Conservation (phyloP, 1,284 basidiomycete species). For the Malassezia vespertilionis region DNA sequence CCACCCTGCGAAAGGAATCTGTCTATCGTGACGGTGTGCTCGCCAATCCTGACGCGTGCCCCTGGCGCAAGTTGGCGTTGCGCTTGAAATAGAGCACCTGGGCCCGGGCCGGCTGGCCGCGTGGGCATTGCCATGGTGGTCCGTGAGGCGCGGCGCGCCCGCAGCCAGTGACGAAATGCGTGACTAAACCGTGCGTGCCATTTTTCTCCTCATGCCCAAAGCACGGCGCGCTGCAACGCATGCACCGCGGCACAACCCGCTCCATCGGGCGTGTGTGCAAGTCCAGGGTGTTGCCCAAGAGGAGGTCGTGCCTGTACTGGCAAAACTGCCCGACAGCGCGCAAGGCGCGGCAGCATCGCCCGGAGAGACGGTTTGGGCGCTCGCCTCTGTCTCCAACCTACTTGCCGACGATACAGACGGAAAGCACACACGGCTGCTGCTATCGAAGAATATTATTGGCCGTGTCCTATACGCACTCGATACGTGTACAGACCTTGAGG, state of each 20-base stretch:
- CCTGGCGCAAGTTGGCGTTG: constrained; percentile 52
- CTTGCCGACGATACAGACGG: constrained; percentile 28
- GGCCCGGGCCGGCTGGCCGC: not conserved
- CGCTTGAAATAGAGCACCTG: constrained; percentile 9
- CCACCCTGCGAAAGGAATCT: constrained; percentile 92
- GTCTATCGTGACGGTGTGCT: constrained; percentile 72
- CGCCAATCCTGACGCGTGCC: constrained; percentile 79
- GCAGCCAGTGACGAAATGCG: too few species aligned
- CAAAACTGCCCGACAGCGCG: constrained; percentile 26
- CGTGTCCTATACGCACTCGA: constrained; percentile 32
- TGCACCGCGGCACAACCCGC: constrained; percentile 11
- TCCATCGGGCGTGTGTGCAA: not conserved
- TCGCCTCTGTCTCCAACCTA: constrained; percentile 34
- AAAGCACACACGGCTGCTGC: constrained; percentile 17
- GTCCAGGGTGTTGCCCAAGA: too few species aligned
- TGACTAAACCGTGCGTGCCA: too few species aligned
- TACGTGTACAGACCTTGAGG: constrained; percentile 27
- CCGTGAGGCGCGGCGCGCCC: not conserved
- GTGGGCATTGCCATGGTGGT: constrained; percentile 1
- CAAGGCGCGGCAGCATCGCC: too few species aligned
- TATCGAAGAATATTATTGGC: constrained; percentile 27
- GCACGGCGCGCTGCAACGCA: constrained; percentile 6
- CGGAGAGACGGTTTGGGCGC: constrained; percentile 40
- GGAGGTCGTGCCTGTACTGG: constrained; percentile 30
- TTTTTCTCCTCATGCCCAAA: constrained; percentile 14